Conservation (phyloP, 1,139 yeast species). For the Meyerozyma athensensis region DNA sequence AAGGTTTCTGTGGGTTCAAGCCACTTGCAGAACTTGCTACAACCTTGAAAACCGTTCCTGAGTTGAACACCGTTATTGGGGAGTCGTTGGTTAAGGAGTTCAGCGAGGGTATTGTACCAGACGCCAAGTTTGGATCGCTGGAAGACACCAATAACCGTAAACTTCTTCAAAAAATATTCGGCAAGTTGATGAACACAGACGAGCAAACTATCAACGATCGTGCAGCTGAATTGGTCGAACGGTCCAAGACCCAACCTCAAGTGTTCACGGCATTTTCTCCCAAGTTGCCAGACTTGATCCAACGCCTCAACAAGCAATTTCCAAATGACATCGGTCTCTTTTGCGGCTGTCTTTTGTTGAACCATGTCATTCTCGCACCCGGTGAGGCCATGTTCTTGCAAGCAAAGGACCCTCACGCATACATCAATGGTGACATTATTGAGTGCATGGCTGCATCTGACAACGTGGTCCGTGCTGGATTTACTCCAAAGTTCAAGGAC, state of each 20-base stretch:
- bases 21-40: constrained; percentile 74
- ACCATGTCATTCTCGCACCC: constrained; percentile 75
- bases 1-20: constrained; percentile 97
- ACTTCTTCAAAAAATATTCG: constrained; percentile 70
- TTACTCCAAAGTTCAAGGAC: constrained; percentile 97
- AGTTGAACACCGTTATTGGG: constrained; percentile 68
- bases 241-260: constrained; percentile 53
- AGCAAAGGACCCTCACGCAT: constrained; percentile 98
- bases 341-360: constrained; percentile 89
- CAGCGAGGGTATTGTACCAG: constrained; percentile 40
- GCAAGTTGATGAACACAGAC: constrained; percentile 74
- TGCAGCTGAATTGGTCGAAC: constrained; percentile 58
- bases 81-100: constrained; percentile 51
- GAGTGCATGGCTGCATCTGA: constrained; percentile 99
- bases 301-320: constrained; percentile 77
- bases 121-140: constrained; percentile 39
- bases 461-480: constrained; percentile 96
- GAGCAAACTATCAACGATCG: constrained; percentile 49
- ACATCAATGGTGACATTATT: constrained; percentile 92
- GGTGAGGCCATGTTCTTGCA: constrained; percentile 97
- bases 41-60: constrained; percentile 69
- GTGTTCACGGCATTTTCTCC: constrained; percentile 39
- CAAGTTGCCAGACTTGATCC: constrained; percentile 64
- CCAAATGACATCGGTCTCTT: constrained; percentile 92
- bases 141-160: constrained; percentile 54